Evolutionary conservation across 2,329 filamentous ascomycete genomes (phyloP).

Genomic region (Fusarium avenaceum): DNA sequence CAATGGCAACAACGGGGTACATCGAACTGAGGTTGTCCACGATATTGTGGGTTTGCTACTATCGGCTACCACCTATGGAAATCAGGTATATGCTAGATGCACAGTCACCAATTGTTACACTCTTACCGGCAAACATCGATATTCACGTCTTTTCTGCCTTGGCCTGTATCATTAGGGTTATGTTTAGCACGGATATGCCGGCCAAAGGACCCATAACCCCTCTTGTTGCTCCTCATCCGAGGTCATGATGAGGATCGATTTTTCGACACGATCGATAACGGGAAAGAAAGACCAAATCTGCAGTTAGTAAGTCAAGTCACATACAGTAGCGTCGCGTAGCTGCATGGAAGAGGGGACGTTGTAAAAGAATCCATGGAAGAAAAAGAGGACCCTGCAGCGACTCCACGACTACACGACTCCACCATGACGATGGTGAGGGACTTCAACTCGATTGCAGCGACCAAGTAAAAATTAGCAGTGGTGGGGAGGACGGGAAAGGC

Average conservation of each 20-base stretch:
- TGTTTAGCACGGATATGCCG: slow-evolving; percentile 13
- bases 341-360: slow-evolving; percentile 32
- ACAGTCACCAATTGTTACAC: background rate
- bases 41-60: background rate
- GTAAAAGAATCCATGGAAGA: slow-evolving; percentile 15
- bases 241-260: slow-evolving; percentile 25
- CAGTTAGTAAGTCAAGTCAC: slow-evolving; percentile 27
- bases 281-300: slow-evolving; percentile 20
- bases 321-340: slow-evolving; percentile 23
- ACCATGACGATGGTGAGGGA: slow-evolving; percentile 38
- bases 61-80: background rate
- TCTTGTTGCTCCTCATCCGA: slow-evolving; percentile 13
- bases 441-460: background rate
- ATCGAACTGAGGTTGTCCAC: background rate
- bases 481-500: background rate
- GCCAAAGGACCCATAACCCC: slow-evolving; percentile 19
- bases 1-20: background rate
- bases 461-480: background rate
- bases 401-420: slow-evolving; percentile 37
- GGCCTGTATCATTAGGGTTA: background rate
- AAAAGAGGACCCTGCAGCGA: slow-evolving; percentile 42
- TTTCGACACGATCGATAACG: slow-evolving; percentile 28
- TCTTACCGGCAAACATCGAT: background rate
- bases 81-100: background rate
- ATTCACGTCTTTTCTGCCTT: background rate